A percentile compares a stretch with the other conserved stretches of the same genome.
These are phyloP conservation scores for Pseudoturritis turrita DNA, from an alignment of 345 rosid genomes.

Conservation along the genomic window DNA sequence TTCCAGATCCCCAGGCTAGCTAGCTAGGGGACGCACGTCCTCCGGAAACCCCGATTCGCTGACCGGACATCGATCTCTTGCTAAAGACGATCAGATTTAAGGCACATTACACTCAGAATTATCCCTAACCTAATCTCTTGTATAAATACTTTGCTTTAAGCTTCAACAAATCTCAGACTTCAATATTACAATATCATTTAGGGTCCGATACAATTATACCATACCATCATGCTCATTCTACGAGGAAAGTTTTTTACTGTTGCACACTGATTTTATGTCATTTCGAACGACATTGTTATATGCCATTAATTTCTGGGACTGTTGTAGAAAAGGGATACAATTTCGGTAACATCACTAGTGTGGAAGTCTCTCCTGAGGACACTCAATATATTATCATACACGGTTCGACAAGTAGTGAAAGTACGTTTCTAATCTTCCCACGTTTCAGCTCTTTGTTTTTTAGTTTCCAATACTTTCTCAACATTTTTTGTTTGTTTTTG, in stretches of 20 bases:
- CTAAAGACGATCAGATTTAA: not conserved
- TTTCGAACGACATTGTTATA: not conserved
- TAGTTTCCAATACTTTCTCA: not conserved
- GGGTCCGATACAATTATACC: too few species aligned
- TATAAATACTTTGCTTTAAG: not conserved
- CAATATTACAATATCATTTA: not conserved
- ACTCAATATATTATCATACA: not conserved
- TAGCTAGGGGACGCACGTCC: too few species aligned
- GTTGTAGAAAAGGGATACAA: conserved; percentile 1
- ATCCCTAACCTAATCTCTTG: not conserved
- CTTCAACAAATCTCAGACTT: not conserved
- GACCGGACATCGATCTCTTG: too few species aligned
- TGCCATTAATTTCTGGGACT: not conserved
- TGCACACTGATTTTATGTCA: not conserved
- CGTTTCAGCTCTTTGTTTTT: not conserved
- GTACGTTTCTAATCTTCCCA: not conserved
- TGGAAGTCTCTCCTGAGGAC: not conserved
- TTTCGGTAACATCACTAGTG: not conserved
- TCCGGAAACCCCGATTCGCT: too few species aligned
- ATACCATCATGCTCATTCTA: too few species aligned
- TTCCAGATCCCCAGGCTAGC: not conserved
- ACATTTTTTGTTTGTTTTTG: not conserved
- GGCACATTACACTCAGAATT: not conserved
- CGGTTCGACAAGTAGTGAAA: not conserved
- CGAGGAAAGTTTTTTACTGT: too few species aligned